Base-by-base conservation (phyloP, 1,284 basidiomycete species). In the Albatrellus sp. region DNA sequence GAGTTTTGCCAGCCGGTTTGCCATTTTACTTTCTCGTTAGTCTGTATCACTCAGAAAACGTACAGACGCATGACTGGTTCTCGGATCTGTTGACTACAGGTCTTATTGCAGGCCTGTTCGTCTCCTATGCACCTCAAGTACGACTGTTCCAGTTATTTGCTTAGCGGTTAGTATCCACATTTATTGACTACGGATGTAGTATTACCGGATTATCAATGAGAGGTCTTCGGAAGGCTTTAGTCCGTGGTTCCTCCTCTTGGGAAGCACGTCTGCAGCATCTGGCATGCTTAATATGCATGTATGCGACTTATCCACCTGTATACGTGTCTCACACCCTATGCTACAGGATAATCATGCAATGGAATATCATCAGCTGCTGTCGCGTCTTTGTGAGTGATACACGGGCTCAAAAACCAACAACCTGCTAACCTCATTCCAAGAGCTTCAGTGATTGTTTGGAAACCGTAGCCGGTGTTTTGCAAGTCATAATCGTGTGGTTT, bases 201-300 rank as follows among this genome's bases (percentile, higher is more conserved):
- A 85, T 55, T 65, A 73, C 44, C 71, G 86, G 30, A 90, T 93
- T 50, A 79, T 91, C 55, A 63, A 64, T 43, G 73, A 80, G 37
- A 72, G 77, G 35, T 85, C 90, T 0, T 92, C 89, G 0, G 80
- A 92, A 53, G 92, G 92, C 0, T 79, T 96, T 50, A 91, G 87
- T 48, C 90, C 91, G 43, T 88, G 88, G 80, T 98, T 90, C 60
- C 67, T 98, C n/a, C 70, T 98, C 2, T 73, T 98, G 0, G 96
- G 96, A 9, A 85, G 87, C 46, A 94, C 90, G 1, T 86, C 84
- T 9, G 75, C 77, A 12, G 82, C 85, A 1, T 80, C 86, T 0
- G 83, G 75, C 0, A 75, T 90, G 73, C 66, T 92, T 43, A 92
- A 92, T 58, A 78, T 93, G 76, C 86, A 54, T 42, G 76, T 58